Evolutionary conservation across 805 yeast genomes (phyloP).

Genomic region (Cyberlindnera samutprakarnensis): DNA sequence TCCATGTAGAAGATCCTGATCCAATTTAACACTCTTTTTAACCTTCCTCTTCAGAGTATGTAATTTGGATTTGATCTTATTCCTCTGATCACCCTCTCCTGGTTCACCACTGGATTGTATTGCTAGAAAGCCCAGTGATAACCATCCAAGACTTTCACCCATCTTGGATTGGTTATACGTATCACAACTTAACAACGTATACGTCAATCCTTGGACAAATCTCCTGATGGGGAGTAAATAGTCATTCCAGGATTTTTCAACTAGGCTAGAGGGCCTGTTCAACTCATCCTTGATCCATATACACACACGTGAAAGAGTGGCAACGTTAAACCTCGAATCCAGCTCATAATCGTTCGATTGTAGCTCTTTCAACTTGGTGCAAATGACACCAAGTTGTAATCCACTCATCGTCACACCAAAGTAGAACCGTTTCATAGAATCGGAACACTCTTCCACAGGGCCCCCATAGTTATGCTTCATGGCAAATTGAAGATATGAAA

Average conservation of each 20-base stretch:
- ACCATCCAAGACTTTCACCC: conserved; percentile 38
- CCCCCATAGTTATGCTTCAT: no score
- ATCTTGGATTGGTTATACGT: conserved; percentile 35
- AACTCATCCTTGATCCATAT: conserved; percentile 31
- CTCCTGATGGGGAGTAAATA: conserved; percentile 21
- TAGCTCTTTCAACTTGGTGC: neutral
- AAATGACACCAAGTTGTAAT: neutral
- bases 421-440: no score
- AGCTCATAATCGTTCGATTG: neutral
- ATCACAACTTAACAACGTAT: conserved; percentile 37
- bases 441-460: no score
- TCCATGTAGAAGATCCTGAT: conserved; percentile 4
- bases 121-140: neutral
- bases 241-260: conserved; percentile 8
- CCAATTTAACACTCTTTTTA: conserved; percentile 5
- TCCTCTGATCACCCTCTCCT: conserved; percentile 1
- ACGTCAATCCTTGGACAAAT: conserved; percentile 36
- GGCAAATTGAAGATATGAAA: conserved; percentile 1
- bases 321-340: conserved; percentile 20
- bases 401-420: neutral
- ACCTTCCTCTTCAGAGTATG: conserved; percentile 5
- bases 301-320: conserved; percentile 38
- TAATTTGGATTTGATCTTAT: conserved; percentile 13
- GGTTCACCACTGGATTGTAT: conserved; percentile 2
- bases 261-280: conserved; percentile 15